Base-by-base conservation (phyloP, 2,329 filamentous ascomycete species). In the Colletotrichum gigasporum region DNA sequence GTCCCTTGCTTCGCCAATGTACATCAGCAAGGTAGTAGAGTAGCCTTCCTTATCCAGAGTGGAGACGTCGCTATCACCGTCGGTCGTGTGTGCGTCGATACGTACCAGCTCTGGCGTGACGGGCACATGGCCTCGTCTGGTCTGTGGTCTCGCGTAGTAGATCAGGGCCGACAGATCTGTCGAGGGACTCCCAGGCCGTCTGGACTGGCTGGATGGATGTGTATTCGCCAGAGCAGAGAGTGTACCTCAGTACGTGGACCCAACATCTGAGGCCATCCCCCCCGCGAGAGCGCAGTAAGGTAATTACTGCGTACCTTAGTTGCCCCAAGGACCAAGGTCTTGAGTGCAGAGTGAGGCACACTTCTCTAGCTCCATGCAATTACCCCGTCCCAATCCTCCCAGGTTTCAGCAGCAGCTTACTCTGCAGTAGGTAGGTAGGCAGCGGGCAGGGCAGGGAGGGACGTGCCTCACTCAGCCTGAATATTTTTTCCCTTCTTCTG, bases 351-450 rank as follows among this genome's bases (percentile, higher is more conserved):
- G 42, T 34, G 58, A 56, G 39, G 60, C 37, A 63, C 41, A 18
- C 55, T 48, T 60, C 45, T 37, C 55, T 64, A 64, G 61, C 61
- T 41, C 42, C 48, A 61, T 64, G 48, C 56, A 61, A 60, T 48
- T 41, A 50, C 61, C 61, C 56, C 48, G 42, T 48, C 26, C 20
- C 56, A 50, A 50, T 48, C 48, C 48, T 61, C 55, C 32, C n/a
- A 37, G 28, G 61, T 64, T 64, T 61, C 61, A 55, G 56, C 56
- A 22, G 61, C 56, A 61, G 56, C 61, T 61, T 61, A 61, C 56
- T 45, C 41, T 56, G 28, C 28, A 57, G 54, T 32, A 54, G 18
- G 30, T 26, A 26, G 18, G 54, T 32, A 54, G 18, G 30, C 37
- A 26, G 18, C 22, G 41, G 34, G 47, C 50, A 61, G 39, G 55